These are phyloP conservation scores for Cyberlindnera euphorbiae DNA, from an alignment of 805 yeast species.

Conservation along the genomic window DNA sequence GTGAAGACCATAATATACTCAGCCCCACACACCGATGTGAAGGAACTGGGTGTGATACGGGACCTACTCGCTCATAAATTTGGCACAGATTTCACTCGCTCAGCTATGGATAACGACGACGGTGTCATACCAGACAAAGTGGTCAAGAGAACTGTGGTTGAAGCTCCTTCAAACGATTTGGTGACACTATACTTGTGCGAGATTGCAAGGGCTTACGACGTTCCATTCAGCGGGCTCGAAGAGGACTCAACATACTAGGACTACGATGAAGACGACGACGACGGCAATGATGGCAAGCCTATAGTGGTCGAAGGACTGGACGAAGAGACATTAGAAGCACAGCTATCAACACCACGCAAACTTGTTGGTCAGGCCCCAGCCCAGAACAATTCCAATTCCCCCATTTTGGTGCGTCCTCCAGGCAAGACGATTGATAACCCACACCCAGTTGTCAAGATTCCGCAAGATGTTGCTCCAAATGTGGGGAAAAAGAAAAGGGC, in stretches of 20 bases:
- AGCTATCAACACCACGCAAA: constrained; percentile 20
- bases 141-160: constrained; percentile 53
- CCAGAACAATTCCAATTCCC: no score
- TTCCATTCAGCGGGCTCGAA: constrained; percentile 58
- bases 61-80: constrained; percentile 60
- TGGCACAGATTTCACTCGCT: constrained; percentile 55
- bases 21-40: constrained; percentile 69
- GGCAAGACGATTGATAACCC: constrained; percentile 37
- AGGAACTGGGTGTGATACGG: constrained; percentile 57
- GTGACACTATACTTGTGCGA: constrained; percentile 71
- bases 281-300: constrained; percentile 28
- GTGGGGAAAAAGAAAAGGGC: constrained; percentile 27
- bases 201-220: constrained; percentile 75
- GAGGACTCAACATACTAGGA: constrained; percentile 9
- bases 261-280: constrained; percentile 3
- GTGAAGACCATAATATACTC: constrained; percentile 64
- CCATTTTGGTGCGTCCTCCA: constrained; percentile 40
- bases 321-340: constrained; percentile 19
- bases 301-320: constrained; percentile 33
- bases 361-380: constrained; percentile 19
- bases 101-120: constrained; percentile 47
- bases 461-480: constrained; percentile 36
- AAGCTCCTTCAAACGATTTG: constrained; percentile 60
- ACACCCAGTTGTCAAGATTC: constrained; percentile 34
- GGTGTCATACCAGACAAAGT: constrained; percentile 65